These are phyloP conservation scores for Monilinia fructicola DNA, from an alignment of 2,329 filamentous ascomycete genomes.

Conservation along the genomic window DNA sequence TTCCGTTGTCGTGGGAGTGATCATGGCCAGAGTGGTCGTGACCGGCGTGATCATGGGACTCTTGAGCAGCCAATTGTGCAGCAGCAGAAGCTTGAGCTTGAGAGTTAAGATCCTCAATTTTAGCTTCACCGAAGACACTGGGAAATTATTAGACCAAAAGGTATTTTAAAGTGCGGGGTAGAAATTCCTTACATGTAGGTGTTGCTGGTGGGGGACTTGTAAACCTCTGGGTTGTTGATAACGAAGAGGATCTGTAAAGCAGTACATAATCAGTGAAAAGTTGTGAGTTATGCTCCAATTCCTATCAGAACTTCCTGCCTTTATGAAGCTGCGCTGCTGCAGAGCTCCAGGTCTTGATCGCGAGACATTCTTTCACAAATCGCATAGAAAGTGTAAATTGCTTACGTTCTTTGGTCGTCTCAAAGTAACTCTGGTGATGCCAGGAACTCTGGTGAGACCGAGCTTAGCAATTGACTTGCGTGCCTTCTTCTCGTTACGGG, in stretches of 20 bases:
- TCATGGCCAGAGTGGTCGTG: conserved; percentile 60
- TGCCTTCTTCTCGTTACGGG: conserved; percentile 99
- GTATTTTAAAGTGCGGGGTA: conserved; percentile 3
- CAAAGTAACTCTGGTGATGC: conserved; percentile 97
- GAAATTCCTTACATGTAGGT: conserved; percentile 86
- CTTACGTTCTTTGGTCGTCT: conserved; percentile 98
- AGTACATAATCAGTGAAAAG: conserved; percentile 26
- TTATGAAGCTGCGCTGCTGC: conserved; percentile 2
- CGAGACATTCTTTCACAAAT: conserved; percentile 2
- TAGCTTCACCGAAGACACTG: conserved; percentile 99
- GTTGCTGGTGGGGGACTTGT: conserved; percentile 99
- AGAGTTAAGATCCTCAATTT: conserved; percentile 99
- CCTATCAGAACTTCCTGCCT: not conserved
- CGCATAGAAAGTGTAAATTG: conserved; percentile 39
- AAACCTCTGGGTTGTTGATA: conserved; percentile 99
- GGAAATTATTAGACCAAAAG: conserved; percentile 26
- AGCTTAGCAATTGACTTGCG: conserved; percentile 99
- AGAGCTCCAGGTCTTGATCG: not conserved
- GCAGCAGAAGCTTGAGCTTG: conserved; percentile 94
- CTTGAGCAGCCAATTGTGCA: conserved; percentile 84
- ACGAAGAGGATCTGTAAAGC: conserved; percentile 89
- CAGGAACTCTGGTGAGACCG: conserved; percentile 91
- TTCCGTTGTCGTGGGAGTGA: conserved; percentile 60
- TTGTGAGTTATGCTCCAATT: not conserved
- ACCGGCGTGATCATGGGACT: conserved; percentile 51